A percentile compares a stretch with the other conserved stretches of the same genome.
These are phyloP conservation scores for Mucor racemosus DNA, from an alignment of 371 early-diverging fungal species.

Conservation along the genomic window DNA sequence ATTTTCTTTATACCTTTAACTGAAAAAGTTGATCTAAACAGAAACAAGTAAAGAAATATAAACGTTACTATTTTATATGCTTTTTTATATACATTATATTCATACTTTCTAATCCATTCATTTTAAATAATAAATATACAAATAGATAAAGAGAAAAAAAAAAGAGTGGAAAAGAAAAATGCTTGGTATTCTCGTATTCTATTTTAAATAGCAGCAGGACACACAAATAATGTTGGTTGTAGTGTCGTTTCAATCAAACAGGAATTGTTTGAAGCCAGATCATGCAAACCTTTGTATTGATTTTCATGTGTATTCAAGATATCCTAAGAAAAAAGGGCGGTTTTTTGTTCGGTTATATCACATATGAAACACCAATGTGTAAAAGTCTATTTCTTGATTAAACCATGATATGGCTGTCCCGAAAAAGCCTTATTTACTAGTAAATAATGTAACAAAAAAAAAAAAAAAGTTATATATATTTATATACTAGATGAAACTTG, in stretches of 20 bases:
- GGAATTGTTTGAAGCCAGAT: not conserved
- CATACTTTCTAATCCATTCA: slow-evolving; percentile 40
- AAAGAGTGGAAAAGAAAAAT: slow-evolving; percentile 9
- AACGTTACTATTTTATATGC: not conserved
- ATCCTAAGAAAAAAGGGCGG: not conserved
- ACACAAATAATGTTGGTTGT: too few relatives aligned
- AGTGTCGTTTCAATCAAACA: not conserved
- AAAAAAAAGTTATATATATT: too few relatives aligned
- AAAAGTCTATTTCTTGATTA: not conserved
- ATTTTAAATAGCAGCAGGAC: slow-evolving; percentile 4
- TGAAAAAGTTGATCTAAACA: slow-evolving; percentile 70
- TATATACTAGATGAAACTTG: not conserved
- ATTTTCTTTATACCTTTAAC: slow-evolving; percentile 57
- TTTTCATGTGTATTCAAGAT: too few relatives aligned
- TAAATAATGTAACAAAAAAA: not conserved
- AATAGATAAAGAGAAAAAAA: not conserved
- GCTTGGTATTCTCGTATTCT: not conserved
- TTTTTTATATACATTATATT: not conserved
- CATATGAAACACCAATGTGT: too few relatives aligned
- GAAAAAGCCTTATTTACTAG: not conserved
- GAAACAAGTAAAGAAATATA: not conserved
- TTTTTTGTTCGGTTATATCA: not conserved
- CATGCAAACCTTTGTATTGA: not conserved
- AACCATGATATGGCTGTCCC: not conserved
- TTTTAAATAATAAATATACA: not conserved